Evolutionary conservation across 768 basidiomycete genomes (phyloP).

Genomic region (Erythrobasidium yunnanense): DNA sequence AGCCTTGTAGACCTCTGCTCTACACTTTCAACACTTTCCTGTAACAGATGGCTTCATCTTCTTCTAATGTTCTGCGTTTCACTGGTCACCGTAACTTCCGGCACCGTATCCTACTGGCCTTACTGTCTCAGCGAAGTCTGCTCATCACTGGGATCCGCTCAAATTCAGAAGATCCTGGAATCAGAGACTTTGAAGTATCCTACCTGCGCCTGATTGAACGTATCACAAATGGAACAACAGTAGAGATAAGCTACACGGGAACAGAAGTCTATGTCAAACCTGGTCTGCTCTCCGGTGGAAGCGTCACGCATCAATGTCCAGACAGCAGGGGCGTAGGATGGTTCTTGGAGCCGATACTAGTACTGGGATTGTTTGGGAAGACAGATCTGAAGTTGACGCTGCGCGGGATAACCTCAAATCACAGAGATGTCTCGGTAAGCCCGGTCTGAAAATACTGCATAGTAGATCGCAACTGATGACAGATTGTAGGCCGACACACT

Average conservation of each 20-base stretch:
- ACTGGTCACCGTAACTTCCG: conserved; percentile 69
- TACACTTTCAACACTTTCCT: background rate
- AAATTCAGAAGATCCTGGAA: conserved; percentile 85
- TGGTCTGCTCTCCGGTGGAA: conserved; percentile 76
- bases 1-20: too few relatives aligned
- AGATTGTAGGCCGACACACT: conserved; percentile 28
- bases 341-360: conserved; percentile 78
- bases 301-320: conserved; percentile 73
- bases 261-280: conserved; percentile 68
- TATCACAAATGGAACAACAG: conserved; percentile 80
- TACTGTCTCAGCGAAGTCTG: conserved; percentile 75
- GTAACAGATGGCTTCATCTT: background rate
- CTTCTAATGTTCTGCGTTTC: conserved; percentile 39
- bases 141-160: conserved; percentile 77
- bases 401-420: conserved; percentile 83
- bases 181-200: conserved; percentile 91
- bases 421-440: conserved; percentile 75
- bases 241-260: conserved; percentile 96
- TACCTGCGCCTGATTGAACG: conserved; percentile 77
- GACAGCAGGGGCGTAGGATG: conserved; percentile 82
- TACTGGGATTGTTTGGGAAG: conserved; percentile 87
- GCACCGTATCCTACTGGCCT: conserved; percentile 72
- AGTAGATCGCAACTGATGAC: background rate
- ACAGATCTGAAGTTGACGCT: conserved; percentile 68
- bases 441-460: conserved; percentile 27